Evolutionary conservation across 2,329 filamentous ascomycete species (phyloP).

Genomic region (Dactylella cylindrospora): DNA sequence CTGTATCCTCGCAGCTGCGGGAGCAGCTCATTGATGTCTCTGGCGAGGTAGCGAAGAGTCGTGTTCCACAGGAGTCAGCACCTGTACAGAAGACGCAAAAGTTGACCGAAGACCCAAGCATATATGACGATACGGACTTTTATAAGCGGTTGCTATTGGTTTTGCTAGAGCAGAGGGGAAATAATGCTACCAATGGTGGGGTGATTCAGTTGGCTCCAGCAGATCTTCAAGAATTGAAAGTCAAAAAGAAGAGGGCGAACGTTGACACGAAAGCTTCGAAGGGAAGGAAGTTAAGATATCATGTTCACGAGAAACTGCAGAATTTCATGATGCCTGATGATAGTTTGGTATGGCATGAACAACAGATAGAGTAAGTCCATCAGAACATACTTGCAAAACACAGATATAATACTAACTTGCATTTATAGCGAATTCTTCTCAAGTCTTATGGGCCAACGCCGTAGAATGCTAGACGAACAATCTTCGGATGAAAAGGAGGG

Average conservation of each 20-base stretch:
- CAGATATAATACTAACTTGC: neutral
- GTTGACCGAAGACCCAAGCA: constrained; percentile 60
- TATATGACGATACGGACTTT: constrained; percentile 94
- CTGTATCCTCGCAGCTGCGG: constrained; percentile 67
- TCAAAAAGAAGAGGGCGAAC: constrained; percentile 72
- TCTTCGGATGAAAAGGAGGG: constrained; percentile 50
- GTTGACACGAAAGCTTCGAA: constrained; percentile 95
- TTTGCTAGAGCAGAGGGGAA: constrained; percentile 81
- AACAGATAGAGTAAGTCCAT: constrained; percentile 64
- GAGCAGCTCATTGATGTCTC: constrained; percentile 70
- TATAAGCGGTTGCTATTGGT: constrained; percentile 92
- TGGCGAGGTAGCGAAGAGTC: constrained; percentile 66
- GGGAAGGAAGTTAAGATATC: constrained; percentile 89
- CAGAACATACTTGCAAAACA: constrained; percentile 47
- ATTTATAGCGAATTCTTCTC: constrained; percentile 55
- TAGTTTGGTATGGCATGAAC: constrained; percentile 73
- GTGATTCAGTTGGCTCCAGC: constrained; percentile 64
- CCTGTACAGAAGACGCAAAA: constrained; percentile 51
- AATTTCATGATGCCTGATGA: constrained; percentile 97
- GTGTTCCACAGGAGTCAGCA: constrained; percentile 44
- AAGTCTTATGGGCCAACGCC: constrained; percentile 56
- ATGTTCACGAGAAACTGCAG: constrained; percentile 93
- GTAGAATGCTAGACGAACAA: constrained; percentile 55
- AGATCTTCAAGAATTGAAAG: constrained; percentile 48
- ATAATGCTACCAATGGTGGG: constrained; percentile 58